Conservation (phyloP, 2,329 filamentous ascomycete genomes). For the Lizonia empirigonia region DNA sequence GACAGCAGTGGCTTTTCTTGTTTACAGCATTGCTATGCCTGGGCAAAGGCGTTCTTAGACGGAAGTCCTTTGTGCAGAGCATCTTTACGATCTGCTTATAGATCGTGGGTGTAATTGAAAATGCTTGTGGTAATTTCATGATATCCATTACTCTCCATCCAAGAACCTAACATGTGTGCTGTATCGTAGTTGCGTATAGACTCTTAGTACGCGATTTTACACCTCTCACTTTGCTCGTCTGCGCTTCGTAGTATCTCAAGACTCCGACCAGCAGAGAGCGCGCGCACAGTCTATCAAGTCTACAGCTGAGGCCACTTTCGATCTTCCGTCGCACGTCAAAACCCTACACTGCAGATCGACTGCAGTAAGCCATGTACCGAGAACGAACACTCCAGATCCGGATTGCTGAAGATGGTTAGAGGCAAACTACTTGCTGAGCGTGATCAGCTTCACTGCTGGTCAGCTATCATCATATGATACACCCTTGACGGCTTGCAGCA, state of each 20-base stretch:
- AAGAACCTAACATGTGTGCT: not conserved
- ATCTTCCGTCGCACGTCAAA: too few relatives aligned
- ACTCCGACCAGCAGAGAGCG: too few relatives aligned
- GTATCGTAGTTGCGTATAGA: too few relatives aligned
- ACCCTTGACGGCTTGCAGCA: not conserved
- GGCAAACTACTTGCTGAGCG: not conserved
- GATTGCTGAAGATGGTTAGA: not conserved
- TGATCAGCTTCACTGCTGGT: not conserved
- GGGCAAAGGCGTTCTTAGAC: conserved; percentile 18
- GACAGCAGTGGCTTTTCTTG: conserved; percentile 11
- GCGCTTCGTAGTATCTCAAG: too few relatives aligned
- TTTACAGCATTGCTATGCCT: conserved; percentile 20
- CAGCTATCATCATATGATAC: too few relatives aligned
- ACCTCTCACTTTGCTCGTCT: too few relatives aligned
- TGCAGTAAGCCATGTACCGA: too few relatives aligned
- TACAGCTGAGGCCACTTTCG: too few relatives aligned
- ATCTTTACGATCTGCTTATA: conserved; percentile 6
- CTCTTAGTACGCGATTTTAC: too few relatives aligned
- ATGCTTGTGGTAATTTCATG: conserved; percentile 16
- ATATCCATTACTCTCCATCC: not conserved
- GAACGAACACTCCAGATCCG: not conserved
- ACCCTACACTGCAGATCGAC: too few relatives aligned
- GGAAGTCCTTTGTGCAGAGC: conserved; percentile 16
- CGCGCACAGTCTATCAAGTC: too few relatives aligned
- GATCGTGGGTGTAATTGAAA: conserved; percentile 12